Base-by-base conservation (phyloP, 306 rosid species). In the Dalbergia cultrata region DNA sequence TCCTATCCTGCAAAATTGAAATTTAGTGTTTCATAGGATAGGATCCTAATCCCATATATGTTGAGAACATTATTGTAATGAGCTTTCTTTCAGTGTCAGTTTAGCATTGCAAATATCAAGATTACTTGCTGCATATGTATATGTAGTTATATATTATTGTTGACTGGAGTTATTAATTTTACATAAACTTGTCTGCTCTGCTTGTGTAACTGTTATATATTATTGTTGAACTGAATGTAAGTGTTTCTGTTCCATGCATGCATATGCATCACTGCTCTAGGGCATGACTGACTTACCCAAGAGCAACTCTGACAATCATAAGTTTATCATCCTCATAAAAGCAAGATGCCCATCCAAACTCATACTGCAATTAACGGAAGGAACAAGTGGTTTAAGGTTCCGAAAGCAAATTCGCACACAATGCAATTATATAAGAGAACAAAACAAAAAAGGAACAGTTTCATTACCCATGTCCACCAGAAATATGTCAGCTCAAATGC, bases 401-500 rank as follows among this genome's bases (percentile, higher is more conserved):
- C 52, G 31, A 21, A 64, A 67, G 47, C 75, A 74, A 80, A 33
- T 14, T 62, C 19, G 7, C 16, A 80, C 19, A 57, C 4, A 79
- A 43, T 43, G 33, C 31, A 26, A 26, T 26, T 26, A 1, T 26
- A 26, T 26, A 49, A 35, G 60, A 17, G 63, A 44, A 58, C 11
- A 65, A 72, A 70, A 67, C 10, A 74, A 67, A 26, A 12, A 17
- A 13, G 54, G 10, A 70, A 80, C 0, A 37, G 67, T 64, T 87
- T 86, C 13, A 59, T 83, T 87, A 93, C 98, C 99, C 93, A 89
- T 85, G 90, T 88, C 98, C 98, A 95, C 67, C 93, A 81, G 96
- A 95, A 92, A 81, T 88, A 89, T 5, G 99, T 95, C 70, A 95
- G 87, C 93, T 93, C 99, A 77, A 95, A 95, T 34, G 99, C 99